phyloP scores from a whole-genome alignment of 352 stramenopile genomes.

The Phytophthora idaei region DNA sequence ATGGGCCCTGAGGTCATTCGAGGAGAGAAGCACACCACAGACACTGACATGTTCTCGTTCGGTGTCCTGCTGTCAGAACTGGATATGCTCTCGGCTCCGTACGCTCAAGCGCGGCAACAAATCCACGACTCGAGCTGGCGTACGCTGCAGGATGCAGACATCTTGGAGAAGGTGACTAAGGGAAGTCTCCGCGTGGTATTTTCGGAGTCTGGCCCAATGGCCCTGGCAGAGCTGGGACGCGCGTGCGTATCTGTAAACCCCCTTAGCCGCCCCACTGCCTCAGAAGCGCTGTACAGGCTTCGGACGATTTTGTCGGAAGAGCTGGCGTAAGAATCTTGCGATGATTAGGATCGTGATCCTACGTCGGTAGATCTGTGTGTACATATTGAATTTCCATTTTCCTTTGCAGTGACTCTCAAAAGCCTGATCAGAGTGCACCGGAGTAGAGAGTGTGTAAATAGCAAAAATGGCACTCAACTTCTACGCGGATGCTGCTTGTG shows the following conservation, averaged over 20 bases:
- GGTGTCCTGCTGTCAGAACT: slow-evolving; percentile 81
- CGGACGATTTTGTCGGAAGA: slow-evolving; percentile 34
- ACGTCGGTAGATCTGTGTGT: slow-evolving; percentile 19
- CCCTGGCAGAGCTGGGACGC: slow-evolving; percentile 32
- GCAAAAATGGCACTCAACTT: neutral
- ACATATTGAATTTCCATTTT: slow-evolving; percentile 17
- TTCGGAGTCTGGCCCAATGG: slow-evolving; percentile 18
- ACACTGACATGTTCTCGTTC: slow-evolving; percentile 83
- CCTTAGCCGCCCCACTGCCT: slow-evolving; percentile 29
- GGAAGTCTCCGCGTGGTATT: slow-evolving; percentile 41
- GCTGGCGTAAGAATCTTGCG: slow-evolving; percentile 17
- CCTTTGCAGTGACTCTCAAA: neutral
- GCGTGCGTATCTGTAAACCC: slow-evolving; percentile 36
- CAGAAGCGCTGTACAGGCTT: slow-evolving; percentile 45
- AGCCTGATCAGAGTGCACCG: too few species aligned
- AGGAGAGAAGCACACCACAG: slow-evolving; percentile 72
- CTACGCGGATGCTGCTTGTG: too few species aligned
- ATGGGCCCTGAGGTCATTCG: slow-evolving; percentile 77
- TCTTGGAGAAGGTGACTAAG: slow-evolving; percentile 42
- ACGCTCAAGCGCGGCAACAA: slow-evolving; percentile 20
- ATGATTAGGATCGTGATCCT: slow-evolving; percentile 5
- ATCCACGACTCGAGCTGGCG: slow-evolving; percentile 23
- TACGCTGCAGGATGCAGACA: slow-evolving; percentile 30
- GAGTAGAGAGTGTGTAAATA: slow-evolving; percentile 11
- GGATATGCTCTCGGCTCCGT: slow-evolving; percentile 46